phyloP scores from a whole-genome alignment of 495 filamentous ascomycete species.

The Penicillium cosmopolitanum region DNA sequence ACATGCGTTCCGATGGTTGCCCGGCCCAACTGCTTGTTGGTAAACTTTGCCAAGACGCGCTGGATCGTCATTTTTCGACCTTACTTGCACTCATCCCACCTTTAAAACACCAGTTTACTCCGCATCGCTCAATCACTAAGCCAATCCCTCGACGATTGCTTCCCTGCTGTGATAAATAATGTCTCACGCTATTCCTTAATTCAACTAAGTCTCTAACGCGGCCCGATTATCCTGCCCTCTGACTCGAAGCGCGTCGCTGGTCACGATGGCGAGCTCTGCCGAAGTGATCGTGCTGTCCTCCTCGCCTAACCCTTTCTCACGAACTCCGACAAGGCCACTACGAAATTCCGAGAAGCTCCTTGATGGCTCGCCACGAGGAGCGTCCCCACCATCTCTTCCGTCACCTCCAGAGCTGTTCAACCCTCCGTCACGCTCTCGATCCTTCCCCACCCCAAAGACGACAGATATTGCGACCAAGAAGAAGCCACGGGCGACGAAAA shows the following conservation, averaged over 20 bases:
- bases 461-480: conserved; percentile 16
- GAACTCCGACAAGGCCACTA: conserved; percentile 20
- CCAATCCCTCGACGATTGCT: neutral
- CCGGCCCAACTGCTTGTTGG: conserved; percentile 30
- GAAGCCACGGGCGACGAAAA: conserved; percentile 14
- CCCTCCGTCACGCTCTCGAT: conserved; percentile 33
- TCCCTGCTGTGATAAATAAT: neutral
- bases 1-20: conserved; percentile 35
- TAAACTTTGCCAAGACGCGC: conserved; percentile 46
- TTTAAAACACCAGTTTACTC: neutral
- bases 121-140: neutral
- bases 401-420: conserved; percentile 42
- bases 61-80: conserved; percentile 16
- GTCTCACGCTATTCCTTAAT: neutral
- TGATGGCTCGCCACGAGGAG: conserved; percentile 20
- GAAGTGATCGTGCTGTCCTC: conserved; percentile 47
- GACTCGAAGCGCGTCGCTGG: conserved; percentile 14
- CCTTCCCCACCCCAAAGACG: conserved; percentile 25
- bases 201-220: neutral
- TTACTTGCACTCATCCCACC: conserved; percentile 4
- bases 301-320: conserved; percentile 36
- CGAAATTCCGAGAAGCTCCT: conserved; percentile 18
- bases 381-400: conserved; percentile 36
- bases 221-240: neutral
- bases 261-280: conserved; percentile 35